A percentile compares a stretch with the other conserved stretches of the same genome.
Conservation (phyloP, 306 rosid genomes). For the Vachellia collinsii region DNA sequence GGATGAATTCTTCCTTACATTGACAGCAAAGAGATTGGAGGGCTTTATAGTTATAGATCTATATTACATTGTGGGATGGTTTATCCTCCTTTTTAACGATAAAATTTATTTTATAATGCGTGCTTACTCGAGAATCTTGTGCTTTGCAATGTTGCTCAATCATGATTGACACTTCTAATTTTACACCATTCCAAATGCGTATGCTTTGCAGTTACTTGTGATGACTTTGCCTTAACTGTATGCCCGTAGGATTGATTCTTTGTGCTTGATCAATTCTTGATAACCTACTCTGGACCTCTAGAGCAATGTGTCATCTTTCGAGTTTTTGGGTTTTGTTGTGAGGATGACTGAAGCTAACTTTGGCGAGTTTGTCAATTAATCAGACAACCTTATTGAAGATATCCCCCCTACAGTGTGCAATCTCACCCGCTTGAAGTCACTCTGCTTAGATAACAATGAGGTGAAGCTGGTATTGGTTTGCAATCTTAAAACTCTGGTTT, state of each 20-base stretch:
- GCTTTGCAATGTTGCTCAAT: constrained; percentile 22
- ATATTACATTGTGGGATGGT: constrained; percentile 7
- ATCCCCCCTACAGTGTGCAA: constrained; percentile 86
- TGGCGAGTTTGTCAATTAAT: constrained; percentile 31
- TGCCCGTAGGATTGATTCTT: constrained; percentile 3
- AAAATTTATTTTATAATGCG: constrained; percentile 20
- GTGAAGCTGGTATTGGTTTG: constrained; percentile 73
- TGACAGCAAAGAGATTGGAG: constrained; percentile 9
- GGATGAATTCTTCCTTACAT: constrained; percentile 10
- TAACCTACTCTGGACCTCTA: constrained; percentile 25
- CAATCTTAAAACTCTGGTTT: constrained; percentile 9
- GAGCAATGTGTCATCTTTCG: constrained; percentile 16
- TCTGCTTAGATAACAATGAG: constrained; percentile 75
- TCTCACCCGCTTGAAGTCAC: constrained; percentile 83
- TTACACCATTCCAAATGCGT: constrained; percentile 13
- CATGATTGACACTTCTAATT: constrained; percentile 15
- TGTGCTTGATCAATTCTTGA: constrained; percentile 30
- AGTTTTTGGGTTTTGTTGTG: constrained; percentile 20
- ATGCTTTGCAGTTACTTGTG: neutral
- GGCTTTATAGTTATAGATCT: constrained; percentile 10
- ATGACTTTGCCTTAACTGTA: neutral
- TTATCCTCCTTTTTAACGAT: constrained; percentile 2
- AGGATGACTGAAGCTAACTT: constrained; percentile 37
- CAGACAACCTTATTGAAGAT: constrained; percentile 88
- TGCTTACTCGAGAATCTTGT: constrained; percentile 16